These are phyloP conservation scores for Aspergillus pseudoterreus DNA, from an alignment of 2,329 filamentous ascomycete species.

Conservation along the genomic window DNA sequence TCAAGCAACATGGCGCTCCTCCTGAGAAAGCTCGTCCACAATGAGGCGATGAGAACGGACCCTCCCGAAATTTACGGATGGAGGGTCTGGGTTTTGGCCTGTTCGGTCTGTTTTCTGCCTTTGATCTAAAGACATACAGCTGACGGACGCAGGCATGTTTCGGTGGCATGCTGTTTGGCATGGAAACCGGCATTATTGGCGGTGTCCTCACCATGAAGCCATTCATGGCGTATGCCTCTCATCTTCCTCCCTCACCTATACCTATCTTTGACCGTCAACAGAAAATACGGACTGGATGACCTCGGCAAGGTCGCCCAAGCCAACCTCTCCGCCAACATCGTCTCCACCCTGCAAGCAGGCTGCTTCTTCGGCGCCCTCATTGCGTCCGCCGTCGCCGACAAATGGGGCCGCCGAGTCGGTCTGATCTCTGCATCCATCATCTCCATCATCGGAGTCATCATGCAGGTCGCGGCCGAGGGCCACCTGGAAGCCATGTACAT, in stretches of 20 bases:
- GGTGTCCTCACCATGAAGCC: constrained; percentile 60
- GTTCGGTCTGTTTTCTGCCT: constrained; percentile 52
- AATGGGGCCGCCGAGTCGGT: constrained; percentile 52
- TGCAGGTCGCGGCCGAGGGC: constrained; percentile 62
- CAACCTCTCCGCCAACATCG: constrained; percentile 63
- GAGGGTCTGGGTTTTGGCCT: constrained; percentile 63
- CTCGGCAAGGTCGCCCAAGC: constrained; percentile 42
- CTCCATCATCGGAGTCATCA: constrained; percentile 59
- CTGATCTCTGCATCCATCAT: constrained; percentile 57
- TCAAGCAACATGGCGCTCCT: constrained; percentile 41
- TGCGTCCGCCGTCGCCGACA: constrained; percentile 37
- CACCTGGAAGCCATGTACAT: constrained; percentile 62
- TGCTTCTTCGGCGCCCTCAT: constrained; percentile 63
- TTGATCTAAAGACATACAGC: constrained; percentile 1
- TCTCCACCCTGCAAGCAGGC: constrained; percentile 67
- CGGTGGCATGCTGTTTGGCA: constrained; percentile 65
- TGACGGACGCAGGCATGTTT: constrained; percentile 53
- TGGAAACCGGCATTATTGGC: constrained; percentile 65
- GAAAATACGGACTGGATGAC: constrained; percentile 51
- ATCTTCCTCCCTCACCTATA: not conserved
- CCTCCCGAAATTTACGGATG: constrained; percentile 67
- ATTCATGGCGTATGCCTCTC: constrained; percentile 49
- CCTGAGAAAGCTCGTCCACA: constrained; percentile 58
- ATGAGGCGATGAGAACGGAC: constrained; percentile 67
- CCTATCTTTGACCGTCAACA: constrained; percentile 15